A percentile compares a stretch with the other conserved stretches of the same genome.
These are phyloP conservation scores for Puccinia hordei DNA, from an alignment of 1,284 basidiomycete genomes.

Conservation along the genomic window DNA sequence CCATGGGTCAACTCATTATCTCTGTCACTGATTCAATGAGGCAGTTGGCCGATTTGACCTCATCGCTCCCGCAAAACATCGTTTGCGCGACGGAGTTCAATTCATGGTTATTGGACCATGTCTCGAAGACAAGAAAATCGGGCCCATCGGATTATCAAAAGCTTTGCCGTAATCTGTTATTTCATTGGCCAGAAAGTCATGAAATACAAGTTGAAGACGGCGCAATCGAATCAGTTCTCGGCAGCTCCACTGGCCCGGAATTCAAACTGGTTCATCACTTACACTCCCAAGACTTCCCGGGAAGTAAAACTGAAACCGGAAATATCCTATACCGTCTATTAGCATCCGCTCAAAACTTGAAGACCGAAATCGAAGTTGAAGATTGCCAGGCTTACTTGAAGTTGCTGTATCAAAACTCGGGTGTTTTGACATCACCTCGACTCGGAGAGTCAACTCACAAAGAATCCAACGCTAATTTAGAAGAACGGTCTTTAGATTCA, in stretches of 20 bases:
- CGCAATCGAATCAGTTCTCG: slow-evolving; percentile 25
- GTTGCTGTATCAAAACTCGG: slow-evolving; percentile 44
- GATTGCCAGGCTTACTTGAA: slow-evolving; percentile 35
- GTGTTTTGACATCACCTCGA: slow-evolving; percentile 41
- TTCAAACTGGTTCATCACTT: slow-evolving; percentile 48
- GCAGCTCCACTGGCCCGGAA: slow-evolving; percentile 18
- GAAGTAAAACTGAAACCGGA: slow-evolving; percentile 21
- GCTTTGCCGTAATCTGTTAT: slow-evolving; percentile 24
- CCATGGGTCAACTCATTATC: slow-evolving; percentile 22
- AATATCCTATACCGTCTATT: slow-evolving; percentile 33
- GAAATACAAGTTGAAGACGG: not conserved
- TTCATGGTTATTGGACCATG: slow-evolving; percentile 35
- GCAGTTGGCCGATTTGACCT: slow-evolving; percentile 24
- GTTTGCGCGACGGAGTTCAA: slow-evolving; percentile 28
- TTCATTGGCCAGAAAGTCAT: slow-evolving; percentile 47
- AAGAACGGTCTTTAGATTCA: slow-evolving; percentile 4
- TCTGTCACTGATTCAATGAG: slow-evolving; percentile 23
- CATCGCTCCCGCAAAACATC: not conserved
- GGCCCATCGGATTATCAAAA: slow-evolving; percentile 13
- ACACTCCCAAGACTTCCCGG: slow-evolving; percentile 1
- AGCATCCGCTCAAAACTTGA: slow-evolving; percentile 25
- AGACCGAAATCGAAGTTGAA: slow-evolving; percentile 21
- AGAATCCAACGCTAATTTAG: not conserved
- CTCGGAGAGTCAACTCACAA: slow-evolving; percentile 14
- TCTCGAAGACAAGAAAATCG: slow-evolving; percentile 9